Evolutionary conservation across 768 basidiomycete species (phyloP), one percentile per base, ranked within the genome.

Genomic region (Russula lepida): DNA sequence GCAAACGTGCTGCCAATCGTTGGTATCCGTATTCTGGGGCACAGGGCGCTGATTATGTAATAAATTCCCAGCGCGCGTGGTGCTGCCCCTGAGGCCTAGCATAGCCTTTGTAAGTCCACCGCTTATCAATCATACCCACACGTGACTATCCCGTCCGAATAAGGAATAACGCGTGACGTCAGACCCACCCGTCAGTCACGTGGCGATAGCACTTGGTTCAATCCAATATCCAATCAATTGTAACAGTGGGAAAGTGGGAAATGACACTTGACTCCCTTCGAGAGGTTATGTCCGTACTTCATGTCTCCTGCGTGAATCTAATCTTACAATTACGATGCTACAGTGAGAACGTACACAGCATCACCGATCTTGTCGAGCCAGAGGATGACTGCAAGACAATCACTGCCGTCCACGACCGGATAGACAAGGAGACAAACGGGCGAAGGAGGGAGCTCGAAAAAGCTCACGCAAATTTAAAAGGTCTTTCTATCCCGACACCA

Each of bases 361-460:
- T 90, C 81, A 74, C 81, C 33, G 78, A 81, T 4, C 84, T 89
- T 59, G 87, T 92, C 57, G 84, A 88, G 67, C 86, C 88, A 12
- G 84, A 86, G 46, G 87, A 89, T 56, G 89, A 92, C 71, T 89
- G 84, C 69, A 73, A 86, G 59, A 85, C 86, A 13, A 88, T 92
- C 52, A 82, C 84, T 17, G 82, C 80, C 7, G 84, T 88, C 8
- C 87, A 91, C 66, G 84, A 89, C 60, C 83, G 79, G 64, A 84
- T 89, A 69, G 79, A 79, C 15, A 66, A 77, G 7, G 81, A 81
- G 11, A 81, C 85, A 61, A 74, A 78, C 7, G 76, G 73, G 56
- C 75, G 83, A 53, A 86, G 81, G 72, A 85, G 83, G 66, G 86
- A 87, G 48, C 71, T 86, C 0, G 88, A 90, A 50, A 82, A 86